Percentiles rank a stretch among this genome's conserved stretches.
These are phyloP conservation scores for Chalaropsis thielavioides DNA, from an alignment of 2,329 filamentous ascomycete species.

Conservation along the genomic window DNA sequence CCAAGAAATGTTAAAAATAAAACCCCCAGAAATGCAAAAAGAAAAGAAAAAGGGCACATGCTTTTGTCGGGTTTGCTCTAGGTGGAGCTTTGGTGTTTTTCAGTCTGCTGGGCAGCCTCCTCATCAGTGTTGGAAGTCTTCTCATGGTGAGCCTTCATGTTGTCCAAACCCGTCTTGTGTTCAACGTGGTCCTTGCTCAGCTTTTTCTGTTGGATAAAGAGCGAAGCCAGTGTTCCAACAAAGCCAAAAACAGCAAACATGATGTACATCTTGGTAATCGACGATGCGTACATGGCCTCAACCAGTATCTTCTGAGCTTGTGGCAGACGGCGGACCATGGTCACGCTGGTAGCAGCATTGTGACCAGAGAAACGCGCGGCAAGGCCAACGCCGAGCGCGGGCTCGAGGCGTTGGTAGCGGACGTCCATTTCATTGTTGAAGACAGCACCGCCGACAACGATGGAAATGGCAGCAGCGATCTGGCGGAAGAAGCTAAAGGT, in stretches of 20 bases:
- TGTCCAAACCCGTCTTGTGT: constrained; percentile 42
- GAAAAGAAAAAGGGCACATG: too few relatives aligned
- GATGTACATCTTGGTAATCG: constrained; percentile 42
- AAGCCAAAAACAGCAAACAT: constrained; percentile 38
- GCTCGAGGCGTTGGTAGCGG: constrained; percentile 34
- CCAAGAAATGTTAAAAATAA: too few relatives aligned
- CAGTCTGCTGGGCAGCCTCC: background rate
- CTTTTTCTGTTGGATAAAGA: constrained; percentile 34
- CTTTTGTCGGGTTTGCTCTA: background rate
- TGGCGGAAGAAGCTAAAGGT: constrained; percentile 55
- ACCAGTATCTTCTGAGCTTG: constrained; percentile 31
- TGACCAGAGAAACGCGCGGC: constrained; percentile 42
- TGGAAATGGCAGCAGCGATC: constrained; percentile 50
- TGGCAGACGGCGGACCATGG: constrained; percentile 39
- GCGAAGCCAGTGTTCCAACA: constrained; percentile 33
- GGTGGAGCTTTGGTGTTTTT: background rate
- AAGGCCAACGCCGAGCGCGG: constrained; percentile 35
- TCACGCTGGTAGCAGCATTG: constrained; percentile 46
- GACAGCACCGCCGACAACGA: constrained; percentile 63
- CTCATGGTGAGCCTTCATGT: constrained; percentile 21
- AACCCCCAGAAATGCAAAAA: too few relatives aligned
- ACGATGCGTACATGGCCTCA: constrained; percentile 34
- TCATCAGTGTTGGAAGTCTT: background rate
- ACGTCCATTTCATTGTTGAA: constrained; percentile 61
- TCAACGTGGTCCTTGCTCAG: constrained; percentile 42